Percentiles rank a stretch among this genome's conserved stretches.
phyloP scores from a whole-genome alignment of 176 grass and related monocot genomes.

The Eleusine indica region DNA sequence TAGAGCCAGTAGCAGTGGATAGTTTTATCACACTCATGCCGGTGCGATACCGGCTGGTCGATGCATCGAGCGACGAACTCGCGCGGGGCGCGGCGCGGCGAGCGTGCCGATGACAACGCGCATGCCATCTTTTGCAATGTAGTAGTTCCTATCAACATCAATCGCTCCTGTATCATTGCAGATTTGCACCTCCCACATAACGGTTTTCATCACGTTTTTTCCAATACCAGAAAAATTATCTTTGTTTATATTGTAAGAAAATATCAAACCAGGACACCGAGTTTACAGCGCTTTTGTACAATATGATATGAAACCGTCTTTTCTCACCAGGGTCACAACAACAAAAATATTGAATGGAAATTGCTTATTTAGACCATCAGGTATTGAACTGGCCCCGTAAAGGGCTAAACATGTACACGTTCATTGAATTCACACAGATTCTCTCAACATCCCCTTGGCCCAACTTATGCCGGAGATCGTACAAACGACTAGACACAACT shows the following conservation, averaged over 20 bases:
- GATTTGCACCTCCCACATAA: too few relatives aligned
- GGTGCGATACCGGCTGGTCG: too few relatives aligned
- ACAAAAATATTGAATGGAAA: background rate
- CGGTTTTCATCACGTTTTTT: too few relatives aligned
- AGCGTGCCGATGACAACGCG: too few relatives aligned
- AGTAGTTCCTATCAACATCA: too few relatives aligned
- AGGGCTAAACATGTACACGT: background rate
- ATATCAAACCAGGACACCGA: background rate
- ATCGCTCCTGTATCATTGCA: too few relatives aligned
- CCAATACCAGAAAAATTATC: too few relatives aligned
- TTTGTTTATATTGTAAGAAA: background rate
- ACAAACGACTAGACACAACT: slow-evolving; percentile 25
- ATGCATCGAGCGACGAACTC: too few relatives aligned
- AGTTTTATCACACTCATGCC: too few relatives aligned
- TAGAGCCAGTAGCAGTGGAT: too few relatives aligned
- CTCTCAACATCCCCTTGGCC: background rate
- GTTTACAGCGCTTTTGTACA: background rate
- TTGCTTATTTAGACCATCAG: background rate
- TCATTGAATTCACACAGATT: background rate
- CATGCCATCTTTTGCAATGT: too few relatives aligned
- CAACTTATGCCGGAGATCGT: background rate
- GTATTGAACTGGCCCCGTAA: background rate
- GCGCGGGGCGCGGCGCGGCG: too few relatives aligned
- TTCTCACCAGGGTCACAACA: background rate
- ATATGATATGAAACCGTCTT: background rate